These are phyloP conservation scores for Debaryomycetaceae sp. DNA, from an alignment of 1,139 yeast species.

Conservation along the genomic window DNA sequence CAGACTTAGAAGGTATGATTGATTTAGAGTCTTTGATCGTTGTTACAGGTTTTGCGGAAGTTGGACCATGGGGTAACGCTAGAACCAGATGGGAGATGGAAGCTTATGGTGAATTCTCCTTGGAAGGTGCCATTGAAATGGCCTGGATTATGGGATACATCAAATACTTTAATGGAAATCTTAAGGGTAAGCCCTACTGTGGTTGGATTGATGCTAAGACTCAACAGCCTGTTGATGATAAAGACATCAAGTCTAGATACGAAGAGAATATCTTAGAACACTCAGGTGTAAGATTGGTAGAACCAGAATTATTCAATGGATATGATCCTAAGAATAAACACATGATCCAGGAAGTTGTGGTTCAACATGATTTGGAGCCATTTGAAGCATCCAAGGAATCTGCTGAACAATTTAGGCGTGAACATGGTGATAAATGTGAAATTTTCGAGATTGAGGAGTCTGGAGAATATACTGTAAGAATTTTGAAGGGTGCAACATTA, in stretches of 20 bases:
- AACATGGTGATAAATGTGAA: constrained; percentile 94
- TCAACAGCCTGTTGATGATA: constrained; percentile 88
- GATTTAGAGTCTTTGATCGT: constrained; percentile 91
- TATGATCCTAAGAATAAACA: constrained; percentile 93
- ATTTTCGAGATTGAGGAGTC: constrained; percentile 83
- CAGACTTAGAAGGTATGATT: constrained; percentile 84
- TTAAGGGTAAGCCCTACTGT: constrained; percentile 83
- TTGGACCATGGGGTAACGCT: constrained; percentile 99
- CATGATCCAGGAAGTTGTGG: constrained; percentile 89
- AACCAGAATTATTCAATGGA: constrained; percentile 90
- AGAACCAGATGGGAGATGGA: constrained; percentile 99
- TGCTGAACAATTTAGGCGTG: constrained; percentile 89
- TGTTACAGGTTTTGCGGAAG: constrained; percentile 96
- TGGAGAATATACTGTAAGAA: constrained; percentile 88
- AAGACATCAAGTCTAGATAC: constrained; percentile 86
- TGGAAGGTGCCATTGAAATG: constrained; percentile 98
- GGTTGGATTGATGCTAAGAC: constrained; percentile 99
- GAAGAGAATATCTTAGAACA: constrained; percentile 87
- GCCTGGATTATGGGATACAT: constrained; percentile 99
- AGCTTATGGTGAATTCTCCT: constrained; percentile 89
- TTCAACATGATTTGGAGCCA: constrained; percentile 94
- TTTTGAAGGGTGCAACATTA: constrained; percentile 90
- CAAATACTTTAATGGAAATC: constrained; percentile 87
- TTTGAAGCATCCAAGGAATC: constrained; percentile 94
- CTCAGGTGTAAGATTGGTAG: constrained; percentile 94